These are phyloP conservation scores for Tremella yokohamensis DNA, from an alignment of 768 basidiomycete species.

Conservation along the genomic window DNA sequence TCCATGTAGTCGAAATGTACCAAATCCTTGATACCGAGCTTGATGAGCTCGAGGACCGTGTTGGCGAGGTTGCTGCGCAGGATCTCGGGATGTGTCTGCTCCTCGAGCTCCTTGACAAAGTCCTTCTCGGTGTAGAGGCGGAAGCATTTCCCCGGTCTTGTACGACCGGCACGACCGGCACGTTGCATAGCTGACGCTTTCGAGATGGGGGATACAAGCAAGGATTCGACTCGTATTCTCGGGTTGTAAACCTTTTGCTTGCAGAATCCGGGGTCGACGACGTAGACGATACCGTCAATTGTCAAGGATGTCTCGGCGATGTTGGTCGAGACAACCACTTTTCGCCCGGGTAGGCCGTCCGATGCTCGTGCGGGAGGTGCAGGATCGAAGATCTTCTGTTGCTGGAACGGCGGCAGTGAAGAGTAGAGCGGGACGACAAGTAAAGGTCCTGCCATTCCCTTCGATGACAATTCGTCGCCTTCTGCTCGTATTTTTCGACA, in stretches of 20 bases:
- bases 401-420: constrained; percentile 85
- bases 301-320: constrained; percentile 97
- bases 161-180: constrained; percentile 93
- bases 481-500: constrained; percentile 90
- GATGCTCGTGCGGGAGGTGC: constrained; percentile 63
- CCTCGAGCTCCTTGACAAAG: constrained; percentile 91
- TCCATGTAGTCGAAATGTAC: constrained; percentile 82
- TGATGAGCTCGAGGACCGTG: constrained; percentile 86
- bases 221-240: constrained; percentile 87
- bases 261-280: constrained; percentile 94
- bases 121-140: constrained; percentile 94
- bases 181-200: constrained; percentile 95
- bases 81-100: constrained; percentile 97
- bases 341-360: constrained; percentile 79
- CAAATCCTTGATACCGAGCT: constrained; percentile 89
- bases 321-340: constrained; percentile 92
- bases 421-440: constrained; percentile 92
- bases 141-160: constrained; percentile 95
- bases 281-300: constrained; percentile 99
- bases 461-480: constrained; percentile 73
- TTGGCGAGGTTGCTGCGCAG: constrained; percentile 88
- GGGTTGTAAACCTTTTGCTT: constrained; percentile 99
- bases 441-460: constrained; percentile 69
- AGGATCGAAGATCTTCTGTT: constrained; percentile 93
- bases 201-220: constrained; percentile 90